Evolutionary conservation across 2,329 filamentous ascomycete genomes (phyloP), one percentile per base, ranked within the genome.

Genomic region (Stachybotrys elegans): DNA sequence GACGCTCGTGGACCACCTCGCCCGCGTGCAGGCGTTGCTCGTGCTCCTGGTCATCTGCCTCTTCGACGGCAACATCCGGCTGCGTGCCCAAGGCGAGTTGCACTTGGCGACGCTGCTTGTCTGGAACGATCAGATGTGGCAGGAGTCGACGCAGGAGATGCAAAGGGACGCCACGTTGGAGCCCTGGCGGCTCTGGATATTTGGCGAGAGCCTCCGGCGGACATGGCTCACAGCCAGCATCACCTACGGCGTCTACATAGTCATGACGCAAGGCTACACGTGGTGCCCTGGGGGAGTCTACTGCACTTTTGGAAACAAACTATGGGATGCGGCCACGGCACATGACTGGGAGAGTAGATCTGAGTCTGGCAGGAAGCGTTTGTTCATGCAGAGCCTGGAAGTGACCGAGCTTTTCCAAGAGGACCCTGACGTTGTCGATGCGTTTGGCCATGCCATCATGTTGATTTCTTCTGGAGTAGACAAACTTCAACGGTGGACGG

Each of bases 391-490:
- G 31, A 35, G 31, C 31, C 19, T 35, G 31, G 31, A 35, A n/a
- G 31, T 35, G 31, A 35, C 8, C 31, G 31, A 35, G 31, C n/a
- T 35, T 35, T 17, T 9, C 8, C 31, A 35, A 35, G 31, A 35
- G 31, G 31, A 35, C 19, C 31, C 31, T 35, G 31, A 17, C 19
- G 31, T 35, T 17, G 31, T 35, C 19, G 31, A 35, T 35, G 31
- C 7, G 19, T 35, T 35, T 35, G 31, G 31, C 31, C 14, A 35
- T 35, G 31, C 31, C 14, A 35, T 35, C 19, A 35, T 35, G 31
- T 35, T 35, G 31, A 35, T 35, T 35, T 35, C 31, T 35, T 35
- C 31, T 35, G 31, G 31, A 8, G 31, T 35, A 35, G 31, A 35
- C n/a, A 35, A 35, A 16, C 13, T 35, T 35, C 31, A 35, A 35